phyloP scores from a whole-genome alignment of 2,329 filamentous ascomycete species.

The Epichloe aotearoae region DNA sequence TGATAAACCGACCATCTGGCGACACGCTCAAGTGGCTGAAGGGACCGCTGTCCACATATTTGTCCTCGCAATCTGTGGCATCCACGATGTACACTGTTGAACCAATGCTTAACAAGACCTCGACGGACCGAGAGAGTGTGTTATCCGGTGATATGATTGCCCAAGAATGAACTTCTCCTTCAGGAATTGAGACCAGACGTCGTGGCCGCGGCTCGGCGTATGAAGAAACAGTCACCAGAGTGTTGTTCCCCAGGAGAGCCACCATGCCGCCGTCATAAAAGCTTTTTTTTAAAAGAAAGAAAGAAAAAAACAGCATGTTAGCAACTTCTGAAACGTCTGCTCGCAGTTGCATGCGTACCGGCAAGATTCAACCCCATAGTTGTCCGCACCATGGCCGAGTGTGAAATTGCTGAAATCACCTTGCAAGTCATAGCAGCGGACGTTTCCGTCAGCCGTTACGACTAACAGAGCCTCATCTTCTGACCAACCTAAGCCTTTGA shows the following conservation, averaged over 20 bases:
- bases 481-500: conserved; percentile 88
- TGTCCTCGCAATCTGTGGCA: conserved; percentile 79
- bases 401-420: conserved; percentile 93
- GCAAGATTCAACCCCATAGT: conserved; percentile 77
- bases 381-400: conserved; percentile 77
- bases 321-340: background rate
- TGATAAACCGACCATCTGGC: conserved; percentile 77
- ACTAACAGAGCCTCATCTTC: conserved; percentile 88
- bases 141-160: conserved; percentile 75
- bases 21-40: conserved; percentile 86
- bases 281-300: conserved; percentile 10
- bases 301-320: background rate
- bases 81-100: conserved; percentile 80
- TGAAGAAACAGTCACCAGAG: conserved; percentile 71
- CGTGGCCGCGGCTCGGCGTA: conserved; percentile 87
- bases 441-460: conserved; percentile 77
- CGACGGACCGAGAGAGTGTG: conserved; percentile 83
- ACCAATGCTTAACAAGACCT: conserved; percentile 75
- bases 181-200: conserved; percentile 60
- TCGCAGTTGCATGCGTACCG: conserved; percentile 27
- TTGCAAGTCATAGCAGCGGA: conserved; percentile 84
- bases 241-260: conserved; percentile 78
- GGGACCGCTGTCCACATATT: conserved; percentile 79
- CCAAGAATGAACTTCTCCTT: conserved; percentile 77
- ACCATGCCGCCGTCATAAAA: conserved; percentile 94